These are phyloP conservation scores for Puccinia polysora DNA, from an alignment of 1,284 basidiomycete species.

Conservation along the genomic window DNA sequence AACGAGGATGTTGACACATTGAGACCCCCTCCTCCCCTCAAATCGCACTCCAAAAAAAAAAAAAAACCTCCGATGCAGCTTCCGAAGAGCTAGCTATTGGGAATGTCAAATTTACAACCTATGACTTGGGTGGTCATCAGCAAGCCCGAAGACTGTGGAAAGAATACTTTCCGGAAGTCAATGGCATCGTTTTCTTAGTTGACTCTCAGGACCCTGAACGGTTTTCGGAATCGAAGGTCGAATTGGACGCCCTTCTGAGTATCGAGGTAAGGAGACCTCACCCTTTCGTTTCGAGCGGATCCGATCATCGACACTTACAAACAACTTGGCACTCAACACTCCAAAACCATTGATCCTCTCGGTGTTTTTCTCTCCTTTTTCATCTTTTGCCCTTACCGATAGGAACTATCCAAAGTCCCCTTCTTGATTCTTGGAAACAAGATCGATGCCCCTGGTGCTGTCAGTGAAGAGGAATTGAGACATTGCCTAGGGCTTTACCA, in stretches of 20 bases:
- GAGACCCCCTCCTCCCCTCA: background rate
- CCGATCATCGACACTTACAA: background rate
- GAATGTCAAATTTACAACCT: constrained; percentile 97
- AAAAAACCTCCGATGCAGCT: too few species aligned
- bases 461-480: constrained; percentile 94
- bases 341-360: background rate
- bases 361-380: background rate
- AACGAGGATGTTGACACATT: too few species aligned
- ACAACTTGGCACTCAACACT: background rate
- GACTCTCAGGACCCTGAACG: constrained; percentile 95
- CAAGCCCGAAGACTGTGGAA: constrained; percentile 98
- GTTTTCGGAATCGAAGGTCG: constrained; percentile 90
- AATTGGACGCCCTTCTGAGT: constrained; percentile 87
- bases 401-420: constrained; percentile 83
- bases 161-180: constrained; percentile 99
- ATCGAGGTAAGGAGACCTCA: constrained; percentile 62
- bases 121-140: constrained; percentile 95
- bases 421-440: constrained; percentile 99
- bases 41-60: too few species aligned
- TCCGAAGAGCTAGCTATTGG: constrained; percentile 99
- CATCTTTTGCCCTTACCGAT: background rate
- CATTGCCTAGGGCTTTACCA: constrained; percentile 94
- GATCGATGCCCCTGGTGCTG: constrained; percentile 96
- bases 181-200: constrained; percentile 97
- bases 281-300: too few species aligned